A percentile compares a stretch with the other conserved stretches of the same genome.
phyloP scores from a whole-genome alignment of 108 stramenopile species.

The Pseudonitzschia multistriata region DNA sequence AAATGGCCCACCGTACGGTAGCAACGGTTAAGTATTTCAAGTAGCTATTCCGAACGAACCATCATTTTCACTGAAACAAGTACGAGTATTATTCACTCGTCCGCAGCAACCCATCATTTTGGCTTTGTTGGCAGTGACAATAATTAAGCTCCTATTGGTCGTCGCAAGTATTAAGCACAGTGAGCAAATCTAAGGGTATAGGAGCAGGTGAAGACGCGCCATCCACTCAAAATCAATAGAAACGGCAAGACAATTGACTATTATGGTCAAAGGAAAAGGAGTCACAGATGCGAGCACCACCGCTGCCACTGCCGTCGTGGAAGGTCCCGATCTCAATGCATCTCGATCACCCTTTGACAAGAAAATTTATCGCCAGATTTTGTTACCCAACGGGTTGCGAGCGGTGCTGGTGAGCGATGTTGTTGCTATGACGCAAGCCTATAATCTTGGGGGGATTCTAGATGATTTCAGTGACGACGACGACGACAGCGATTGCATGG shows the following conservation, averaged over 20 bases:
- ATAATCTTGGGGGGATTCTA: conserved; percentile 23
- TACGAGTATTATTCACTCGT: too few relatives aligned
- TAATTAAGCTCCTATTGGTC: too few relatives aligned
- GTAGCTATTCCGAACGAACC: too few relatives aligned
- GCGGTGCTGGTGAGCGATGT: conserved; percentile 77
- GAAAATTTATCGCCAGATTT: conserved; percentile 81
- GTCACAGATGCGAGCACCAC: not conserved
- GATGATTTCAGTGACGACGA: conserved; percentile 30
- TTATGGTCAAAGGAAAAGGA: not conserved
- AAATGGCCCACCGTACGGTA: too few relatives aligned
- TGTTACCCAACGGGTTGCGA: conserved; percentile 78
- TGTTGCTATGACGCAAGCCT: conserved; percentile 66
- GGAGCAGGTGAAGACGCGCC: too few relatives aligned
- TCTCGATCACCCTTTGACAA: conserved; percentile 53
- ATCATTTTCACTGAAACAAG: too few relatives aligned
- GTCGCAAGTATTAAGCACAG: too few relatives aligned
- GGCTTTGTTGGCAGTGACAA: too few relatives aligned
- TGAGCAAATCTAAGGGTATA: too few relatives aligned
- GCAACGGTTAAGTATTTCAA: too few relatives aligned
- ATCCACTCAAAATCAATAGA: too few relatives aligned
- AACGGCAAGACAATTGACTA: not conserved
- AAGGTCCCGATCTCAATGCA: conserved; percentile 36
- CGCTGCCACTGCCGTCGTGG: not conserved
- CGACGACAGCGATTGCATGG: conserved; percentile 40
- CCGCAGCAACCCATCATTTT: too few relatives aligned